Conservation (phyloP, 2,329 filamentous ascomycete species). For the Whalleya microplaca region DNA sequence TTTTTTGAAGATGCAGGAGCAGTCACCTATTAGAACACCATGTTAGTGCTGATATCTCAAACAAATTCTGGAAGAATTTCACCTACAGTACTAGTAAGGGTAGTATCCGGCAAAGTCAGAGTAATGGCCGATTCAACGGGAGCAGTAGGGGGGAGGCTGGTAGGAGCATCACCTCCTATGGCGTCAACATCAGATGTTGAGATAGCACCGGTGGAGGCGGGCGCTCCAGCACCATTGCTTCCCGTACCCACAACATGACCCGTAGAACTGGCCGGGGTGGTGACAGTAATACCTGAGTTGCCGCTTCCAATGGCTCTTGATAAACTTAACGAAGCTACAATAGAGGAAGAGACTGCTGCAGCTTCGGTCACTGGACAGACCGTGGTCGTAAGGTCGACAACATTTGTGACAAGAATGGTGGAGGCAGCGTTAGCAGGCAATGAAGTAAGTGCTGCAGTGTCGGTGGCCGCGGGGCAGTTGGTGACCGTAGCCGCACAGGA, state of each 20-base stretch:
- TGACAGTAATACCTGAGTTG: background rate
- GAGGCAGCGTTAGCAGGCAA: slow-evolving; percentile 28
- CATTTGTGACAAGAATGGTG: slow-evolving; percentile 33
- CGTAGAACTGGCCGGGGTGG: slow-evolving; percentile 9
- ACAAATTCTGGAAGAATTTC: background rate
- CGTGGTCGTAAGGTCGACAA: slow-evolving; percentile 35
- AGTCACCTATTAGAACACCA: background rate
- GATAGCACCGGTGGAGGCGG: background rate
- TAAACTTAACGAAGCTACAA: slow-evolving; percentile 29
- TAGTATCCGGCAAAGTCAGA: background rate
- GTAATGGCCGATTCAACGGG: background rate
- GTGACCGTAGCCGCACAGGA: slow-evolving; percentile 34
- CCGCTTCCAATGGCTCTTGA: slow-evolving; percentile 1
- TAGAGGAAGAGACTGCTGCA: slow-evolving; percentile 30
- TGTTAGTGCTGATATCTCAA: background rate
- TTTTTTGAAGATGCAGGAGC: background rate
- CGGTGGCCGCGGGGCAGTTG: slow-evolving; percentile 31
- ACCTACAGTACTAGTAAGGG: background rate
- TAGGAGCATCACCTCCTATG: background rate
- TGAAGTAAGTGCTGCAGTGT: slow-evolving; percentile 28
- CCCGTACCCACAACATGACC: background rate
- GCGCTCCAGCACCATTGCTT: background rate
- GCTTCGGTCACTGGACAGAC: slow-evolving; percentile 35
- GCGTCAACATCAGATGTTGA: background rate
- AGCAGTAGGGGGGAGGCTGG: background rate